A percentile compares a stretch with the other conserved stretches of the same genome.
Conservation (phyloP, 495 filamentous ascomycete genomes). For the Penicillium angulare region DNA sequence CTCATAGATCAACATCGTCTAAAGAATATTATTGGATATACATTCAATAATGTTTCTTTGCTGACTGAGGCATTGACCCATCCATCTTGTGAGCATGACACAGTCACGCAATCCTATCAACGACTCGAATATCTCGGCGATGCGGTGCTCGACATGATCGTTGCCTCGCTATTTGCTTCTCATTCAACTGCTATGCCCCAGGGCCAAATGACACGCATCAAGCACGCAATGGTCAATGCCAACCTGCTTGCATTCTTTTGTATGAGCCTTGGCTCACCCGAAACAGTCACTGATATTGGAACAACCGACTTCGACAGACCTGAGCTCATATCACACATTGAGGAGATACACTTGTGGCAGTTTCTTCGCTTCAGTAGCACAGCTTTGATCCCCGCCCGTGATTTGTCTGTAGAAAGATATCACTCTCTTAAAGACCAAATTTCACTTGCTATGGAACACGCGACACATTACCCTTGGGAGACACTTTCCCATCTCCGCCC, state of each 20-base stretch:
- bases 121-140: slow-evolving; percentile 92
- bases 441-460: slow-evolving; percentile 42
- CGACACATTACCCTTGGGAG: slow-evolving; percentile 69
- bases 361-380: slow-evolving; percentile 62
- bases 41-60: slow-evolving; percentile 66
- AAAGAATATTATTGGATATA: slow-evolving; percentile 45
- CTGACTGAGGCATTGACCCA: slow-evolving; percentile 88
- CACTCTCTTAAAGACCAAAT: slow-evolving; percentile 48
- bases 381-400: slow-evolving; percentile 45
- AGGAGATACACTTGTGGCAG: slow-evolving; percentile 55
- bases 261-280: slow-evolving; percentile 42
- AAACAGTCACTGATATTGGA: slow-evolving; percentile 14
- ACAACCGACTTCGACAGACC: not conserved
- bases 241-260: slow-evolving; percentile 86
- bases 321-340: not conserved
- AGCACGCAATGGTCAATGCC: slow-evolving; percentile 76
- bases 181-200: slow-evolving; percentile 51
- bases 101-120: slow-evolving; percentile 66
- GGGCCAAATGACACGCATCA: slow-evolving; percentile 68
- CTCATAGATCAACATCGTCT: slow-evolving; percentile 14
- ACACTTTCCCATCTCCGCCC: slow-evolving; percentile 61
- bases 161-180: slow-evolving; percentile 55
- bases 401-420: slow-evolving; percentile 47
- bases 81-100: slow-evolving; percentile 59
- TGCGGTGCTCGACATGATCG: slow-evolving; percentile 75